Conservation (phyloP, 768 basidiomycete genomes). For the Pleurotus platypus region DNA sequence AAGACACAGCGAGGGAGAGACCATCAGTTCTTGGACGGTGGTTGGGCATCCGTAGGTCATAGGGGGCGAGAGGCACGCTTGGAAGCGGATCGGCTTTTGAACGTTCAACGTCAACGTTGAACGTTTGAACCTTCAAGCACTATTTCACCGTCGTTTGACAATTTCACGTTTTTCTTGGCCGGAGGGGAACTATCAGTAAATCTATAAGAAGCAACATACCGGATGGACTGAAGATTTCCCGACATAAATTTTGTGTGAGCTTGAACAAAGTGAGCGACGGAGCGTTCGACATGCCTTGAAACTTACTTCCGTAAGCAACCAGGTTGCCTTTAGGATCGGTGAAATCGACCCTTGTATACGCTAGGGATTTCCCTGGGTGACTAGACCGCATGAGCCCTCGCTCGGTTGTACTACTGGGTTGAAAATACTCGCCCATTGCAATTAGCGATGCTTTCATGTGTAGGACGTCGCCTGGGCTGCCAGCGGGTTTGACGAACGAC, state of each 20-base stretch:
- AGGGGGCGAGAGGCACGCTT: too few relatives aligned
- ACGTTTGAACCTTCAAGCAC: conserved; percentile 73
- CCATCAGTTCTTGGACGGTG: too few relatives aligned
- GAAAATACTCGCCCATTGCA: conserved; percentile 63
- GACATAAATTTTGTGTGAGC: conserved; percentile 88
- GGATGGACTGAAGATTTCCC: conserved; percentile 56
- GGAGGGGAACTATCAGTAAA: too few relatives aligned
- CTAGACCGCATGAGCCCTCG: neutral
- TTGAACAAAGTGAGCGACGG: conserved; percentile 23
- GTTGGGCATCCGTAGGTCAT: too few relatives aligned
- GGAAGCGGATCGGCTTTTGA: too few relatives aligned
- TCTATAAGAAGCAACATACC: conserved; percentile 14
- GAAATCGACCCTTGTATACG: conserved; percentile 81
- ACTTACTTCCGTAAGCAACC: conserved; percentile 80
- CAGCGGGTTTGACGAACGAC: conserved; percentile 75
- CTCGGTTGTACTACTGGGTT: too few relatives aligned
- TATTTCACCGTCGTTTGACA: conserved; percentile 74
- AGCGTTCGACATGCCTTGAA: neutral
- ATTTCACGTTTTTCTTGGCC: conserved; percentile 66
- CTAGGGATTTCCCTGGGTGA: conserved; percentile 66
- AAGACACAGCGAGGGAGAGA: too few relatives aligned
- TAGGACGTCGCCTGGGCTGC: conserved; percentile 65
- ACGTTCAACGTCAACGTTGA: too few relatives aligned
- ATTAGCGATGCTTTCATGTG: conserved; percentile 63
- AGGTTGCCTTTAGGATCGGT: conserved; percentile 58